phyloP scores from a whole-genome alignment of 1,284 basidiomycete genomes.

The Gymnopus androsaceus region DNA sequence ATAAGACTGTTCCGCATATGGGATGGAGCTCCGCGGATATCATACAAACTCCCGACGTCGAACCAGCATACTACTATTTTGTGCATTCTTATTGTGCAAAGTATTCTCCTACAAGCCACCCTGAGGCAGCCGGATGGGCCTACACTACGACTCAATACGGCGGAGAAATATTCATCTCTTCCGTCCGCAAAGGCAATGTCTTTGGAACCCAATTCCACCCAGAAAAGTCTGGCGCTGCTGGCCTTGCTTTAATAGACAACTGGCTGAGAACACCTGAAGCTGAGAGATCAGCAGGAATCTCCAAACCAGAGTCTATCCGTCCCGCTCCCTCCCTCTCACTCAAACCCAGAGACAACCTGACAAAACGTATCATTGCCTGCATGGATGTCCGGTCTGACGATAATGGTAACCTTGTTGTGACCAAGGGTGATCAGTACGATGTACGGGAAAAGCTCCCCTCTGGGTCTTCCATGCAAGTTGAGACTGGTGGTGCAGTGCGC shows the following conservation, averaged over 20 bases:
- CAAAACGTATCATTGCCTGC: conserved; percentile 95
- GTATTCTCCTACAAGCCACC: conserved; percentile 59
- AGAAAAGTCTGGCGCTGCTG: conserved; percentile 95
- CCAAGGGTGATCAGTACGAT: conserved; percentile 99
- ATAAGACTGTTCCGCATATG: conserved; percentile 96
- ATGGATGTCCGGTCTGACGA: conserved; percentile 98
- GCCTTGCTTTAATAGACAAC: conserved; percentile 76
- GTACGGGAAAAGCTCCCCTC: conserved; percentile 78
- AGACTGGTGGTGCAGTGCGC: conserved; percentile 79
- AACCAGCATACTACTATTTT: conserved; percentile 85
- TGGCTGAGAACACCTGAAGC: conserved; percentile 76
- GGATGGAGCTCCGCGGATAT: conserved; percentile 88
- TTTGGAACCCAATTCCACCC: conserved; percentile 98
- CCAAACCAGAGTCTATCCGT: conserved; percentile 23
- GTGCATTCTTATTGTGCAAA: conserved; percentile 93
- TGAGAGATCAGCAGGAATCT: conserved; percentile 34
- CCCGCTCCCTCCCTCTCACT: conserved; percentile 37
- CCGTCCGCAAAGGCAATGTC: conserved; percentile 83
- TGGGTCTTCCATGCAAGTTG: conserved; percentile 28
- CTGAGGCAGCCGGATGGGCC: conserved; percentile 70
- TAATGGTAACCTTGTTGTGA: conserved; percentile 95
- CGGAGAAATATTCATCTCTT: conserved; percentile 88
- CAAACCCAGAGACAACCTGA: conserved; percentile 64
- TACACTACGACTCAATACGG: conserved; percentile 94
- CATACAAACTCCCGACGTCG: conserved; percentile 48